Conservation (phyloP, 225 moss, liverwort and hornwort genomes). For the Thuidium tamariscinum region DNA sequence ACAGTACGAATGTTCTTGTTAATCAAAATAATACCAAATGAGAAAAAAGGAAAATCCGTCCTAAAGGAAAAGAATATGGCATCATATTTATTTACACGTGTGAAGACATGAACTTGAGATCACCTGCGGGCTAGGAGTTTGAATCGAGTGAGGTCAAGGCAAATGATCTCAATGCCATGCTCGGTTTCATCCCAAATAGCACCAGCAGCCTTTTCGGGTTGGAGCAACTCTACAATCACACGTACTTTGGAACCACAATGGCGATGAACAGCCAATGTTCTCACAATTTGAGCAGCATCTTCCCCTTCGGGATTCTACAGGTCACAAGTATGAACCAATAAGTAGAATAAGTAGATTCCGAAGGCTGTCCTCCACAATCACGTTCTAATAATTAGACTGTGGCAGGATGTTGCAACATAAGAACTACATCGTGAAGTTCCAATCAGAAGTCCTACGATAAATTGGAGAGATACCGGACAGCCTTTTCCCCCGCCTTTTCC, state of each 20-base stretch:
- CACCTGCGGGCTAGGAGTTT: constrained; percentile 94
- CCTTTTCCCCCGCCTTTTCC: neutral
- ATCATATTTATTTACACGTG: neutral
- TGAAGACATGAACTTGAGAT: neutral
- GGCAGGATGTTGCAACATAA: neutral
- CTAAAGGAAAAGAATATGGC: neutral
- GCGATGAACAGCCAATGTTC: constrained; percentile 75
- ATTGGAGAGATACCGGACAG: neutral
- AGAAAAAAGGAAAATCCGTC: neutral
- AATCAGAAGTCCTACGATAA: neutral
- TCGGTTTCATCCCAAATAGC: constrained; percentile 98
- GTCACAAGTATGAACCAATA: neutral
- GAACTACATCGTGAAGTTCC: neutral
- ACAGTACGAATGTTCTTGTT: neutral
- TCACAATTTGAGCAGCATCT: constrained; percentile 91
- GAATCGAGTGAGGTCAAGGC: constrained; percentile 75
- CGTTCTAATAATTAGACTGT: neutral
- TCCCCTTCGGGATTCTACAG: constrained; percentile 73
- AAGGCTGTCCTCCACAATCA: neutral
- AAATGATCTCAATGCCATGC: constrained; percentile 80
- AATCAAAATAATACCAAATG: neutral
- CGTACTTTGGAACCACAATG: constrained; percentile 65
- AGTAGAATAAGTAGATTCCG: neutral
- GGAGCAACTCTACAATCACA: constrained; percentile 82
- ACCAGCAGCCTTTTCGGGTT: constrained; percentile 76